Evolutionary conservation across 176 grass and related monocot species (phyloP).

Genomic region (Carex scoparia): DNA sequence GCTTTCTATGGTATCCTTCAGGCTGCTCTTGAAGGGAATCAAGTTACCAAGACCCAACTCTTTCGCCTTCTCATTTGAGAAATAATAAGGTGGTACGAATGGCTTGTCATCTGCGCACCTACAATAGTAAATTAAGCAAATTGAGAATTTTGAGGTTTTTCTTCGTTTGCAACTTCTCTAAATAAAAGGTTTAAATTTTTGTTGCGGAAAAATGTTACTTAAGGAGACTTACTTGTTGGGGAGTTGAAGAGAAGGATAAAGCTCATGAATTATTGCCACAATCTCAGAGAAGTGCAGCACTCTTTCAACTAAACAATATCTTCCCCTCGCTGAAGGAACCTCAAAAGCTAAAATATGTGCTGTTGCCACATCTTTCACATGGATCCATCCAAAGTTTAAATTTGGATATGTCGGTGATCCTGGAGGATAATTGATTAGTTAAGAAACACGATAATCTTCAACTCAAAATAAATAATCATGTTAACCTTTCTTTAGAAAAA

Average conservation of each 20-base stretch:
- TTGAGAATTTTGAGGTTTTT: not conserved
- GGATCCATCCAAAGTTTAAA: not conserved
- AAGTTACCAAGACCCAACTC: conserved; percentile 19
- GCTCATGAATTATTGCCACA: conserved; percentile 21
- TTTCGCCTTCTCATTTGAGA: conserved; percentile 11
- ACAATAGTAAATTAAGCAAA: not conserved
- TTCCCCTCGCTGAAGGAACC: conserved; percentile 15
- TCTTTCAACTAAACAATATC: conserved; percentile 32
- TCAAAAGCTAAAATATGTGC: conserved; percentile 28
- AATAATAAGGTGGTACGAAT: not conserved
- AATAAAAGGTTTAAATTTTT: conserved; percentile 1
- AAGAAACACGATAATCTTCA: not conserved
- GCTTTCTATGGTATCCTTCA: conserved; percentile 34
- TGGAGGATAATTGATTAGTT: not conserved
- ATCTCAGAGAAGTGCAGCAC: conserved; percentile 24
- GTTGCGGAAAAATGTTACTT: not conserved
- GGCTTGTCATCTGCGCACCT: conserved; percentile 30
- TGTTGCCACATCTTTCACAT: conserved; percentile 24
- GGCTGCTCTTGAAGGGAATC: conserved; percentile 8
- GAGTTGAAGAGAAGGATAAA: conserved; percentile 26
- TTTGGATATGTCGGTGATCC: conserved; percentile 19
- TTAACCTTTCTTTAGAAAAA: not conserved
- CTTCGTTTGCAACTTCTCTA: not conserved
- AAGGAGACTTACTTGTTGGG: conserved; percentile 17
- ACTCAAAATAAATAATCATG: not conserved